phyloP scores from a whole-genome alignment of 106 monocot genomes.

The Dendrobium nobile region DNA sequence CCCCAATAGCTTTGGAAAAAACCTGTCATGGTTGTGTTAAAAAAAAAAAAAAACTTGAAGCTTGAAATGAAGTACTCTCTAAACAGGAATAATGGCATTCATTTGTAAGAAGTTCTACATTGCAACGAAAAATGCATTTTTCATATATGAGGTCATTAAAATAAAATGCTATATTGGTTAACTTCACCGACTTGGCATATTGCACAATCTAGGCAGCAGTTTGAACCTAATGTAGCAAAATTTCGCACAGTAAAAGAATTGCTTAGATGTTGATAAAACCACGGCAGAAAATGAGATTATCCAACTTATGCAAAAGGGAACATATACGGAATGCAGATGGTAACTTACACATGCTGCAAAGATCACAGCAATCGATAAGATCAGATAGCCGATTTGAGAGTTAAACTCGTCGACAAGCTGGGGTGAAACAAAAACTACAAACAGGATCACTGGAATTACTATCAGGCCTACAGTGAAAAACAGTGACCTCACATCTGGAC shows the following conservation, averaged over 20 bases:
- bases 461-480: constrained; percentile 55
- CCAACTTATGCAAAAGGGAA: neutral
- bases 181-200: too few species aligned
- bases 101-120: too few species aligned
- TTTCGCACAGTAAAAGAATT: neutral
- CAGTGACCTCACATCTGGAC: constrained; percentile 72
- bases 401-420: constrained; percentile 37
- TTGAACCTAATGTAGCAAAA: neutral
- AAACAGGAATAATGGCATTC: too few species aligned
- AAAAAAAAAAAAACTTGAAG: too few species aligned
- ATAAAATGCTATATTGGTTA: too few species aligned
- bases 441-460: constrained; percentile 52
- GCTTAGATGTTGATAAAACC: neutral
- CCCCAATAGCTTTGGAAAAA: too few species aligned
- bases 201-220: too few species aligned
- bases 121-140: neutral
- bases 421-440: constrained; percentile 45
- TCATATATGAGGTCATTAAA: too few species aligned
- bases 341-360: constrained; percentile 52
- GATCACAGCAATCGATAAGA: constrained; percentile 34
- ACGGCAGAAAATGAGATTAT: neutral
- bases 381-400: constrained; percentile 29
- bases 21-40: too few species aligned
- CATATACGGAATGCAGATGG: neutral
- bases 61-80: too few species aligned